These are phyloP conservation scores for Rhododendron griersonianum DNA, from an alignment of 148 eudicot species.

Conservation along the genomic window DNA sequence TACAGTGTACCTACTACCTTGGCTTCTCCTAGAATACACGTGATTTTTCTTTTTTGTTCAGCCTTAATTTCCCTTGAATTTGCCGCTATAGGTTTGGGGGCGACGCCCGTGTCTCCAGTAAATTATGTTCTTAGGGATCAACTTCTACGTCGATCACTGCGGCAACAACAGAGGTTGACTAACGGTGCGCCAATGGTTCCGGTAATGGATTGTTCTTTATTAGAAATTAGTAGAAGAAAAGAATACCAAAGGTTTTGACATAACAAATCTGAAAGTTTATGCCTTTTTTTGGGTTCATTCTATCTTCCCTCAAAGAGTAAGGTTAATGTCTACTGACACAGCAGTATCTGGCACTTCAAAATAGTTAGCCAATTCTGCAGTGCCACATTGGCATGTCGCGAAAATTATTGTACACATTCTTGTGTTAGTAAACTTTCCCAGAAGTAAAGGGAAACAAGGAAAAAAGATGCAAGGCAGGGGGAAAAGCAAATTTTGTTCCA, in stretches of 20 bases:
- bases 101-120: neutral
- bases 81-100: neutral
- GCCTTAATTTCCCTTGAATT: neutral
- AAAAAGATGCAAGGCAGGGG: neutral
- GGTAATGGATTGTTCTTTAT: neutral
- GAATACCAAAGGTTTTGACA: neutral
- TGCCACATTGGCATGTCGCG: neutral
- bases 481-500: neutral
- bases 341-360: neutral
- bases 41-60: neutral
- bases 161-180: neutral
- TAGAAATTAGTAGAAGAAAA: neutral
- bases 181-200: neutral
- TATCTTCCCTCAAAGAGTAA: neutral
- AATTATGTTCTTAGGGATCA: neutral
- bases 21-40: neutral
- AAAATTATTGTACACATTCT: neutral
- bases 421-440: neutral
- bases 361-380: neutral
- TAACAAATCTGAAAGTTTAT: neutral
- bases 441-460: neutral
- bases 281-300: neutral
- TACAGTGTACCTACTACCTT: neutral
- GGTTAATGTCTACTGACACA: neutral
- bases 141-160: neutral